These are phyloP conservation scores for Teratosphaeria destructans DNA, from an alignment of 2,329 filamentous ascomycete species.

Conservation along the genomic window DNA sequence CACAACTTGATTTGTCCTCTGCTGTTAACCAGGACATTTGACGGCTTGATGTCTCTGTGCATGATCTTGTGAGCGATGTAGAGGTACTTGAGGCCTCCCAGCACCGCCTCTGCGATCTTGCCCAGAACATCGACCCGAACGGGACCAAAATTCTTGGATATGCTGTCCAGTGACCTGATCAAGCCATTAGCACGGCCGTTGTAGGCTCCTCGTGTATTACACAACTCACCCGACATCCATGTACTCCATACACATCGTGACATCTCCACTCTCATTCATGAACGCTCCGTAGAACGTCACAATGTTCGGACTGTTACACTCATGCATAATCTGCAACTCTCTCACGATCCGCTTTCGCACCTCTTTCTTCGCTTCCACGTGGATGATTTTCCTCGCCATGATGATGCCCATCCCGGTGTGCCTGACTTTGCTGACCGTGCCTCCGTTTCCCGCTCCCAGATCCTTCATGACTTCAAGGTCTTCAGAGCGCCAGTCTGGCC, in stretches of 20 bases:
- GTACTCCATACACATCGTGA: conserved; percentile 99
- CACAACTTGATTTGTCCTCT: conserved; percentile 91
- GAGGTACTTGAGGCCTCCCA: conserved; percentile 87
- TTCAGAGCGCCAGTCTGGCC: conserved; percentile 80
- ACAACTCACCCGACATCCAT: conserved; percentile 83
- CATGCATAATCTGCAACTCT: conserved; percentile 96
- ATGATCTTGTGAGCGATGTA: conserved; percentile 96
- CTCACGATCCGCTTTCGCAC: conserved; percentile 94
- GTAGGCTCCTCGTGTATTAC: not conserved
- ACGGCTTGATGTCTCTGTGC: conserved; percentile 98
- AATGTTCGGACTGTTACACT: conserved; percentile 93
- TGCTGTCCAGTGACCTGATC: conserved; percentile 76
- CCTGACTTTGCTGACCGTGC: conserved; percentile 95
- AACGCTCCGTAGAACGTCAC: conserved; percentile 98
- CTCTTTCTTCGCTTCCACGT: conserved; percentile 95
- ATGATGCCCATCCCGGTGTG: conserved; percentile 89
- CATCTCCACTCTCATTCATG: conserved; percentile 90
- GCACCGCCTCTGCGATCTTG: conserved; percentile 92
- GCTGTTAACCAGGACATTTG: conserved; percentile 93
- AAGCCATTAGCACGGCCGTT: not conserved
- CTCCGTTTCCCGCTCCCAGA: conserved; percentile 89
- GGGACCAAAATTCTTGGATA: conserved; percentile 89
- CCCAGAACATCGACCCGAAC: conserved; percentile 92
- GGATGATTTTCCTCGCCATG: conserved; percentile 99
- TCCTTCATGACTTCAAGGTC: conserved; percentile 91